Evolutionary conservation across 371 early-diverging fungal genomes (phyloP), one percentile per base, ranked within the genome.

Genomic region (Vittaforma corneae): DNA sequence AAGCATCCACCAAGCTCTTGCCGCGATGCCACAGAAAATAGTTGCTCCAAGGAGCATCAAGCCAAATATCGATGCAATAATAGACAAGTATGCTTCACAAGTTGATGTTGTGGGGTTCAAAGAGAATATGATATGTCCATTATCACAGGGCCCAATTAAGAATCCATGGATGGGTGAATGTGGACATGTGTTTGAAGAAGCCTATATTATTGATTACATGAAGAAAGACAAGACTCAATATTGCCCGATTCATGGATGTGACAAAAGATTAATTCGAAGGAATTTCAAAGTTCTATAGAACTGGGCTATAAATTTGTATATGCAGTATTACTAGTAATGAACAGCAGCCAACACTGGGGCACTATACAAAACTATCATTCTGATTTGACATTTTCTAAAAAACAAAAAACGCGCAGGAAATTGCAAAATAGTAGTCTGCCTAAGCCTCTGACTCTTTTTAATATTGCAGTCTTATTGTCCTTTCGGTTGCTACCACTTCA

Each of bases 121-220:
- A 4, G 56, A 65, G 37, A 63, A 24, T 28, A 55, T 51, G 46
- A 58, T 72, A 24, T 79, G 79, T 52, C 73, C 75, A 29, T 61
- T 80, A 2, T 62, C 70, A 26, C 73, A 72, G 52, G 66, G 67
- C 30, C 62, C 66, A 28, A 77, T 80, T 35, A 51, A 26, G 20
- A 66, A 59, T 1, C 57, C 65, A 33, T 65, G 57, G 54, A 55
- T 34, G 11, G 58, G 75, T 11, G 52, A 50, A 29, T 80, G 80
- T 42, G 79, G 79, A 4, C 80, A 80, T 68, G 51, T 57, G 34
- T 75, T 79, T 61, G 77, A 80, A 52, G 57, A 65, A 62, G 33
- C 22, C 18, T 65, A 47, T 1, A 37, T 74, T 1, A 32, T 77
- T 22, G 65, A 73, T 33, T 67, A 46, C 51, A 20, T 70, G 2